These are phyloP conservation scores for Pseudodiploospora longispora DNA, from an alignment of 2,329 filamentous ascomycete species.

Conservation along the genomic window DNA sequence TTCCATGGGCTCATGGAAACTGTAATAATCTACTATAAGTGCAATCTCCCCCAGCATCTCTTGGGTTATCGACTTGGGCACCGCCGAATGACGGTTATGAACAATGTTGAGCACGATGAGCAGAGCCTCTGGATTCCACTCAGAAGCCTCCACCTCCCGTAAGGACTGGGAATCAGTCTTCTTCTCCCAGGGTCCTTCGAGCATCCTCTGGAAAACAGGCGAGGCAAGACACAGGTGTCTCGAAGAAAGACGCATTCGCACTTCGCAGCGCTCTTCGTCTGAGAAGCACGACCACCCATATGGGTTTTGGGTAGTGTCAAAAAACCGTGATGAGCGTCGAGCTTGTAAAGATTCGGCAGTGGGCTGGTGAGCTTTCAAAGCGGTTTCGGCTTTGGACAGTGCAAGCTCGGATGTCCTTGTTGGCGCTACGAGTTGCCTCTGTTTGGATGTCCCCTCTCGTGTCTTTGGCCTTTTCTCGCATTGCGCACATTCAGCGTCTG, in stretches of 20 bases:
- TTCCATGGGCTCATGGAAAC: slow-evolving; percentile 33
- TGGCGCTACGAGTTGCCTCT: too few relatives aligned
- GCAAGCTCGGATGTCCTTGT: too few relatives aligned
- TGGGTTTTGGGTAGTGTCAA: too few relatives aligned
- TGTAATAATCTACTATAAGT: slow-evolving; percentile 34
- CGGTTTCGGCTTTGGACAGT: too few relatives aligned
- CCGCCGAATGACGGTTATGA: slow-evolving; percentile 30
- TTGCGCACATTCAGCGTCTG: too few relatives aligned
- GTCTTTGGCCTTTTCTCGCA: too few relatives aligned
- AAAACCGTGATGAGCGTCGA: too few relatives aligned
- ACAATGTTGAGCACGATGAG: slow-evolving; percentile 35
- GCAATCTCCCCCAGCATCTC: slow-evolving; percentile 34
- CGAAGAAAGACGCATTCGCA: slow-evolving; percentile 19
- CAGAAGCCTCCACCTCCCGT: slow-evolving; percentile 3
- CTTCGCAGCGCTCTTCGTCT: neutral
- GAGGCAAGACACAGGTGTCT: slow-evolving; percentile 28
- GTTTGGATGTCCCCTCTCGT: too few relatives aligned
- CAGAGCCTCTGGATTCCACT: slow-evolving; percentile 29
- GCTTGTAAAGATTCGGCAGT: too few relatives aligned
- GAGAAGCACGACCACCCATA: too few relatives aligned
- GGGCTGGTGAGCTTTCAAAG: too few relatives aligned
- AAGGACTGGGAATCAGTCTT: neutral
- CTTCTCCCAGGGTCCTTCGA: slow-evolving; percentile 6
- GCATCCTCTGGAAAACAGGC: slow-evolving; percentile 10
- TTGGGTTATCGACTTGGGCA: slow-evolving; percentile 28